Evolutionary conservation across 495 filamentous ascomycete genomes (phyloP).

Genomic region (Hyphodiscus hymeniophilus): DNA sequence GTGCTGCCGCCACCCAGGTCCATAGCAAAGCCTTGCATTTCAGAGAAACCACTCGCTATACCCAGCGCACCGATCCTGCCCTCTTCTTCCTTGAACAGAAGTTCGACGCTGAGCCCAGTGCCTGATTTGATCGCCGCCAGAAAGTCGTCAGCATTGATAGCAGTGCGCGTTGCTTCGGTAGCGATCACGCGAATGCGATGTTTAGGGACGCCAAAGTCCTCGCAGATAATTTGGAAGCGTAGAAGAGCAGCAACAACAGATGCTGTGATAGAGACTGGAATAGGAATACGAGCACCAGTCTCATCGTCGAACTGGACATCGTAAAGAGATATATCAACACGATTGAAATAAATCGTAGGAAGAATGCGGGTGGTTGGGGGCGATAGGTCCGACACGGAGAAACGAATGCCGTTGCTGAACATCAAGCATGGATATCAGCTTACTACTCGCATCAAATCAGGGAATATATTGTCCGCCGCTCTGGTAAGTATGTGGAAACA

Average conservation of each 20-base stretch:
- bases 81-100: conserved; percentile 58
- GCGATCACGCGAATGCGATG: conserved; percentile 43
- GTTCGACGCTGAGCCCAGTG: conserved; percentile 46
- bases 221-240: conserved; percentile 48
- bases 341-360: conserved; percentile 48
- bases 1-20: conserved; percentile 67
- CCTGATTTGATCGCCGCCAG: conserved; percentile 36
- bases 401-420: conserved; percentile 67
- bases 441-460: not conserved
- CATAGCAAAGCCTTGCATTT: conserved; percentile 55
- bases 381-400: conserved; percentile 52
- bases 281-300: conserved; percentile 29
- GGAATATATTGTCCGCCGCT: not conserved
- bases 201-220: conserved; percentile 42
- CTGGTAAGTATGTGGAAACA: too few species aligned
- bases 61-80: conserved; percentile 56
- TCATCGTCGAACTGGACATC: conserved; percentile 44
- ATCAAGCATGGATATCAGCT: not conserved
- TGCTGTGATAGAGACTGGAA: conserved; percentile 39
- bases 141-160: conserved; percentile 51
- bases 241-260: conserved; percentile 40
- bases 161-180: conserved; percentile 62
- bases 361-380: conserved; percentile 45
- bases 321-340: conserved; percentile 51
- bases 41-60: conserved; percentile 53